Evolutionary conservation across 495 filamentous ascomycete species (phyloP), one percentile per base, ranked within the genome.

Genomic region (Penicillium crystallinum): DNA sequence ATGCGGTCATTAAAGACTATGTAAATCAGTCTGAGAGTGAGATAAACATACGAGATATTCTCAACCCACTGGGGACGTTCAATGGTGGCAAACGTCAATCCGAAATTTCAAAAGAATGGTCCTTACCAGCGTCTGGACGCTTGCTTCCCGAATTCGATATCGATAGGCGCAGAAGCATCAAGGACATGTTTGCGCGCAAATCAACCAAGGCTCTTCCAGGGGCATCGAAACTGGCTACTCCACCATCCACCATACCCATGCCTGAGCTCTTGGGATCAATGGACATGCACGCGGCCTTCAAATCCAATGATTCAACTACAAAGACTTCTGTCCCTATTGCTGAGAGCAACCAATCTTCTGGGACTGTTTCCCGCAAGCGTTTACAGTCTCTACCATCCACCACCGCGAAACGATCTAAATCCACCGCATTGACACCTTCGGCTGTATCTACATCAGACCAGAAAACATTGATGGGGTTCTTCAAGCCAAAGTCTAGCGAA

Each of bases 101-200:
- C 46, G 83, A 88, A 30, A 91, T 85, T 72, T 77, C 80, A 10
- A 59, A 72, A 2, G 86, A 82, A 57, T 80, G 87, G 57, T 65
- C 85, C 1, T 74, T 90, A 10, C 82, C 89, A n/a, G 69, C 81
- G 1, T 96, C 91, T 7, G 90, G 85, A 0, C 90, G 83, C 56
- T 76, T 92, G 14, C 85, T 96, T 36, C 87, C 90, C 0, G 91
- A 97, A 62, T 97, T 96, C 55, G 57, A 66, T 29, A 30, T 66
- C 15, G 81, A 90, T 54, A 84, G 82, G 40, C 83, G 91, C 3
- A 79, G 82, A 54, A 96, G 73, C 60, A 96, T 97, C 61, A 90
- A 87, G 52, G 91, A 96, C 54, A 96, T 97, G 91, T 96, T 97
- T 57, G 64, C 72, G 18, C 78, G 73, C 31, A 90, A 82, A 62